Base-by-base conservation (phyloP, 129 eudicot species). In the Ambrosia artemisiifolia region DNA sequence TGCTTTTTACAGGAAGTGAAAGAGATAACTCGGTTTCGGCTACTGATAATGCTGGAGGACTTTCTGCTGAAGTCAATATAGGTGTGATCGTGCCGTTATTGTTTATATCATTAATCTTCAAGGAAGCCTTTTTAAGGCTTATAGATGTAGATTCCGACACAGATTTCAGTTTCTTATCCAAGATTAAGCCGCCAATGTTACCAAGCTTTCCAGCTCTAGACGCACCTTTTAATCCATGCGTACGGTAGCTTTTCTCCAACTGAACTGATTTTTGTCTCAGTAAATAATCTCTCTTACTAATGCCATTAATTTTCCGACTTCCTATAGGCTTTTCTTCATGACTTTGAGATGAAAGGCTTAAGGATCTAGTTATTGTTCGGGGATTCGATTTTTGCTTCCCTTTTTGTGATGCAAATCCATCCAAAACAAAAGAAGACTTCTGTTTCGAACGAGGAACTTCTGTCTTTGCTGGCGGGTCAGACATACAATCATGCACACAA, bases 11-110 rank as follows among this genome's bases (percentile, higher is more conserved):
- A 2, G 91, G 83, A 56, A 88, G 75, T 35, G 96, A 88, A 63
- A 92, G 96, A 80, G 96, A 86, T 46, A 86, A 88, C 77, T 92
- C 94, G 5, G 97, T 88, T 77, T 88, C 91, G 60, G 96, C 83
- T 66, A 76, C 84, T 19, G 93, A 79, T 72, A 82, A 59, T 11
- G 80, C 68, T 4, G 78, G 72, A 55, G 77, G 75, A 62, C 56
- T 19, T 46, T 76, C 73, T 48, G 70, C 70, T 46, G 83, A 30
- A 57, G 84, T 78, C 35, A 59, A 28, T 34, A 74, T 40, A 48
- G 78, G 77, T 11, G 78, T 54, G 60, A 74, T 44, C 20, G 84
- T 47, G 16, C 56, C 49, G 55, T 67, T 82, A 57, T 76, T 76
- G 71, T 65, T 79, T 64, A 69, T 64, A 71, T 55, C 79, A 44